Conservation (phyloP, 371 early-diverging fungal species). For the Fennellomyces sp. region DNA sequence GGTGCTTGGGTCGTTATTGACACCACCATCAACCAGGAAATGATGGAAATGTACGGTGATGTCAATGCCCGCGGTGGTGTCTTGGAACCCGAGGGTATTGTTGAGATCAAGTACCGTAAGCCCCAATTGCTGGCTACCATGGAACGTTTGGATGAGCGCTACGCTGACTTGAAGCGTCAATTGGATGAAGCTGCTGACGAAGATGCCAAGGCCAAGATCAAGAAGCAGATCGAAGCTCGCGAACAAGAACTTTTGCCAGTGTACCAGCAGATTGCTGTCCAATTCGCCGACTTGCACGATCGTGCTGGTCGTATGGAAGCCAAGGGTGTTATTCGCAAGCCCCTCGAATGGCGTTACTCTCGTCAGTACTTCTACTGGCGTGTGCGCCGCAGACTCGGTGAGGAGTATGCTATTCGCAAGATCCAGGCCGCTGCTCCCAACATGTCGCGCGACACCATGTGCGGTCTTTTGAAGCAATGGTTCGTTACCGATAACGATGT, state of each 20-base stretch:
- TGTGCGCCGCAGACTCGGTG: constrained; percentile 77
- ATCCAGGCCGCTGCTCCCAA: constrained; percentile 48
- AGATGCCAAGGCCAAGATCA: constrained; percentile 60
- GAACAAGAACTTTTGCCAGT: constrained; percentile 88
- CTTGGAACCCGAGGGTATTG: constrained; percentile 97
- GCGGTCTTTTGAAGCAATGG: constrained; percentile 57
- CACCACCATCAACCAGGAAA: constrained; percentile 95
- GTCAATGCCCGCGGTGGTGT: constrained; percentile 92
- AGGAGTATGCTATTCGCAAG: constrained; percentile 70
- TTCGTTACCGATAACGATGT: constrained; percentile 27
- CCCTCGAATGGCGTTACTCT: constrained; percentile 82
- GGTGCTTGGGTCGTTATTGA: constrained; percentile 99
- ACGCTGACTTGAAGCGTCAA: constrained; percentile 72
- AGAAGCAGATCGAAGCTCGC: constrained; percentile 75
- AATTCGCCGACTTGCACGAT: constrained; percentile 98
- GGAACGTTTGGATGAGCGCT: constrained; percentile 86
- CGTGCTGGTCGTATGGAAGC: constrained; percentile 95
- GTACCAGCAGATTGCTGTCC: constrained; percentile 93
- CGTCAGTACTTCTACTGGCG: constrained; percentile 95
- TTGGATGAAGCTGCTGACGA: constrained; percentile 53
- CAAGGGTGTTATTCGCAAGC: constrained; percentile 86
- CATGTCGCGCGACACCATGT: constrained; percentile 54
- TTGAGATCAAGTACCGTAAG: constrained; percentile 98
- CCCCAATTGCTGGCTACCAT: constrained; percentile 89
- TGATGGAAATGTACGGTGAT: constrained; percentile 99